phyloP scores from a whole-genome alignment of 495 filamentous ascomycete species.

The Aspergillus nanangensis region DNA sequence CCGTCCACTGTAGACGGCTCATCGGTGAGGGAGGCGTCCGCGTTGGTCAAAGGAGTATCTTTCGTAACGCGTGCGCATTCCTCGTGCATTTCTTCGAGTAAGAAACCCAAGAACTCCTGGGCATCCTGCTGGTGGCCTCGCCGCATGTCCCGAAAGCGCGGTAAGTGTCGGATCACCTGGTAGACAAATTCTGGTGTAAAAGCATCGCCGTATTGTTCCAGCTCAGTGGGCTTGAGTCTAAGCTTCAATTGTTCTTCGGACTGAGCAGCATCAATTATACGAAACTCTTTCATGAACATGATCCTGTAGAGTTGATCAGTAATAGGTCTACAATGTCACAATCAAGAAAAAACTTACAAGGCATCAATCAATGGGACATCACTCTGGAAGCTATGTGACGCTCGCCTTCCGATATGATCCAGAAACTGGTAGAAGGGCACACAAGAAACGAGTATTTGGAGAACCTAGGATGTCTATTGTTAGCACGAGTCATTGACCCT shows the following conservation, averaged over 20 bases:
- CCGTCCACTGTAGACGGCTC: conserved; percentile 32
- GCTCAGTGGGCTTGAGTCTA: conserved; percentile 71
- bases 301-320: conserved; percentile 50
- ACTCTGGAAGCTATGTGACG: conserved; percentile 87
- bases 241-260: conserved; percentile 69
- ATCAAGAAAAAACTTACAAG: conserved; percentile 58
- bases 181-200: conserved; percentile 96
- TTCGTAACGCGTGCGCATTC: conserved; percentile 80
- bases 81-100: conserved; percentile 88
- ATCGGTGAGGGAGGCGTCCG: conserved; percentile 35
- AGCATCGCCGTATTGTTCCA: conserved; percentile 86
- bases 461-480: conserved; percentile 54
- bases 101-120: conserved; percentile 92
- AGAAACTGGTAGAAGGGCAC: conserved; percentile 92
- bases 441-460: conserved; percentile 91
- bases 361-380: conserved; percentile 92
- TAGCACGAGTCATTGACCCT: background rate
- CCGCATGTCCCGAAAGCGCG: conserved; percentile 27
- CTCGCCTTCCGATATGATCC: conserved; percentile 78
- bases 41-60: conserved; percentile 38
- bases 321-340: too few relatives aligned
- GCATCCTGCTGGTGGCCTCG: conserved; percentile 97
- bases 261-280: conserved; percentile 70
- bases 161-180: conserved; percentile 33
- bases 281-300: conserved; percentile 94